Conservation (phyloP, 345 rosid species). For the Ceriops decandra region DNA sequence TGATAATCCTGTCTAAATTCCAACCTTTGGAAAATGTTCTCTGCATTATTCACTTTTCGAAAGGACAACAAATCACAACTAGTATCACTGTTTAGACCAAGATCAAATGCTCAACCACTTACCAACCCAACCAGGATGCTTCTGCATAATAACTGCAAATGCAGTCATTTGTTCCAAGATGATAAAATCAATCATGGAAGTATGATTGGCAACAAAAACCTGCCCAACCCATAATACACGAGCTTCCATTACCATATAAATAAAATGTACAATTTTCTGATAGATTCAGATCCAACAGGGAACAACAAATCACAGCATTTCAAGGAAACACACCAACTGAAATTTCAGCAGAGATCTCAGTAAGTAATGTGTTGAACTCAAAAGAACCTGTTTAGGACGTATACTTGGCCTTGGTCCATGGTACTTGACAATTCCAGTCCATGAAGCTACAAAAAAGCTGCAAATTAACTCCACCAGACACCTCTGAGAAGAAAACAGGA, state of each 20-base stretch:
- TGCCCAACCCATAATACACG: conserved; percentile 33
- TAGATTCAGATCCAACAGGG: neutral
- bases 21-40: neutral
- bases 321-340: neutral
- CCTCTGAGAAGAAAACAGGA: conserved; percentile 52
- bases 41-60: no score
- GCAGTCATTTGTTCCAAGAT: conserved; percentile 96
- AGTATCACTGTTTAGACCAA: neutral
- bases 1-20: neutral
- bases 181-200: conserved; percentile 98
- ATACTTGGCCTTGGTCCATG: conserved; percentile 97
- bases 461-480: conserved; percentile 92
- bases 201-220: conserved; percentile 98
- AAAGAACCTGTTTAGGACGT: conserved; percentile 86
- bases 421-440: conserved; percentile 97
- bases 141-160: conserved; percentile 98
- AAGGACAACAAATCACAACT: no score
- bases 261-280: neutral
- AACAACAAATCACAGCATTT: neutral
- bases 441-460: conserved; percentile 98
- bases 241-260: neutral
- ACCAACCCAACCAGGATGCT: conserved; percentile 99
- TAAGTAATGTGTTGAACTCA: conserved; percentile 1
- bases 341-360: neutral
- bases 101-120: conserved; percentile 30